A percentile compares a stretch with the other conserved stretches of the same genome.
phyloP scores from a whole-genome alignment of 2,329 filamentous ascomycete genomes.

The Trichoderma sp. region DNA sequence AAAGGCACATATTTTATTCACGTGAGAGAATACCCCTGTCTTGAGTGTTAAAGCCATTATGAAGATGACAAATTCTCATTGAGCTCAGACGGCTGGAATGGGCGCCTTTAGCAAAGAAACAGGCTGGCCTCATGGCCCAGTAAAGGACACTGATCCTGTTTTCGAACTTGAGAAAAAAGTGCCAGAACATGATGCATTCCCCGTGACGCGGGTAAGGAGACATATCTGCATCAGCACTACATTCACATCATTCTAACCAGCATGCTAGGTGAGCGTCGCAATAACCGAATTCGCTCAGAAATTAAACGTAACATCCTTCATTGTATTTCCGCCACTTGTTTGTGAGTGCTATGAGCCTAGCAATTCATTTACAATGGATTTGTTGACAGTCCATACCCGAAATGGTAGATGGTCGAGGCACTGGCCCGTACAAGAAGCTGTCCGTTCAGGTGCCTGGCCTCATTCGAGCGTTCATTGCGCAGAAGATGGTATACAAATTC shows the following conservation, averaged over 20 bases:
- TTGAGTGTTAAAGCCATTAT: not conserved
- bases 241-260: not conserved
- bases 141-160: not conserved
- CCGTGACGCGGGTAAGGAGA: not conserved
- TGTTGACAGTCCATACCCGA: not conserved
- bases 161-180: not conserved
- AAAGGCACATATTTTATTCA: not conserved
- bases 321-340: not conserved
- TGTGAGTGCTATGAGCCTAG: not conserved
- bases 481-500: not conserved
- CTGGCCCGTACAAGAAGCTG: not conserved
- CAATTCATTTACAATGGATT: no score
- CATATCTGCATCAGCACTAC: no score
- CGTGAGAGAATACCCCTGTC: not conserved
- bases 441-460: not conserved
- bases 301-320: not conserved
- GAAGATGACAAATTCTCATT: not conserved
- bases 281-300: not conserved
- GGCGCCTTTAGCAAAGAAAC: not conserved
- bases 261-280: not conserved
- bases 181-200: not conserved
- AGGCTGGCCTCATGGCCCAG: not conserved
- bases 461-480: not conserved
- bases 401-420: not conserved
- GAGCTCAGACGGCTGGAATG: not conserved